phyloP scores from a whole-genome alignment of 305 asterid species.

The Fraxinus paxiana region DNA sequence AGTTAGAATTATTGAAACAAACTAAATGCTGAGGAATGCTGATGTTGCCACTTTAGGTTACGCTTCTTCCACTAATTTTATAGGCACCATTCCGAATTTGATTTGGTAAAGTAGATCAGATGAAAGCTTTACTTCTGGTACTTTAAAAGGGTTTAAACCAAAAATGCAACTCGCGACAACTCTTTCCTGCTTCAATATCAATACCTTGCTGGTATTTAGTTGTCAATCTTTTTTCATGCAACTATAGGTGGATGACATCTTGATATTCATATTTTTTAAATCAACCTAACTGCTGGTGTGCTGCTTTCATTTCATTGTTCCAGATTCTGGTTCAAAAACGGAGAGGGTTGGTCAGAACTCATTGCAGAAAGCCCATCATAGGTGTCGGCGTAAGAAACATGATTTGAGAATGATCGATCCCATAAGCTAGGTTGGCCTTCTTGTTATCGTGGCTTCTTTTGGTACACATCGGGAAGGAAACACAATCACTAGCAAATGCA shows the following conservation, averaged over 20 bases:
- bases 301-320: constrained; percentile 20
- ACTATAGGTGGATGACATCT: not conserved
- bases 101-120: not conserved
- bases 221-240: not conserved
- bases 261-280: not conserved
- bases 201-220: not conserved
- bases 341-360: constrained; percentile 74
- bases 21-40: not conserved
- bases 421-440: constrained; percentile 11
- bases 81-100: not conserved
- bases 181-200: not conserved
- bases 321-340: constrained; percentile 47
- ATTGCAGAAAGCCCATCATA: constrained; percentile 80
- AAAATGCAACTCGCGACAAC: not conserved
- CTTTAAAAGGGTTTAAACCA: not conserved
- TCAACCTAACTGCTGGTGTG: not conserved
- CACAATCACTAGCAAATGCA: not conserved
- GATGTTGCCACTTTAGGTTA: not conserved
- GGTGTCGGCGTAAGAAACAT: constrained; percentile 83
- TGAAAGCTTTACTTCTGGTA: not conserved
- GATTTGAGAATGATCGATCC: constrained; percentile 61
- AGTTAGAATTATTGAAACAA: not conserved
- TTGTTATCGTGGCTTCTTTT: not conserved
- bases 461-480: not conserved
- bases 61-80: not conserved